phyloP scores from a whole-genome alignment of 176 grass and related monocot genomes.

The Hsuehochloa calcarea region DNA sequence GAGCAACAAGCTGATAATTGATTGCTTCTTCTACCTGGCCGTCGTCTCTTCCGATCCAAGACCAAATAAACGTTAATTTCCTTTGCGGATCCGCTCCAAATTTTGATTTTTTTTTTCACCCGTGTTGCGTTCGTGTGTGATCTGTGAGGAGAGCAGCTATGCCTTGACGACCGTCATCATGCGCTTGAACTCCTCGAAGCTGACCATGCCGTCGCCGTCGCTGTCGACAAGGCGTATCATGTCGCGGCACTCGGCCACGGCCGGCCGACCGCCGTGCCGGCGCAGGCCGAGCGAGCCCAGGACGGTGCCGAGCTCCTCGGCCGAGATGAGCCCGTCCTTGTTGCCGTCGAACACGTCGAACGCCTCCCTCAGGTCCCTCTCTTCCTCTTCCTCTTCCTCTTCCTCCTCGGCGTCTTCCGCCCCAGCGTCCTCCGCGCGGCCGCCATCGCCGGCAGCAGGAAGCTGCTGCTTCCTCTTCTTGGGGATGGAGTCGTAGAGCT shows the following conservation, averaged over 20 bases:
- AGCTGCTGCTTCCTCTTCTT: conserved; percentile 29
- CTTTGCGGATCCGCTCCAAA: conserved; percentile 29
- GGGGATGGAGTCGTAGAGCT: conserved; percentile 70
- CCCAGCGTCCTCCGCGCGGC: background rate
- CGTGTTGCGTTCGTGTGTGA: background rate
- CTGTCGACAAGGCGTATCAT: conserved; percentile 84
- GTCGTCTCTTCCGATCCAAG: conserved; percentile 3
- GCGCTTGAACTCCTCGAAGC: conserved; percentile 93
- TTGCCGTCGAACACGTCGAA: conserved; percentile 94
- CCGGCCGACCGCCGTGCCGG: conserved; percentile 38
- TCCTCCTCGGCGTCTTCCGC: background rate
- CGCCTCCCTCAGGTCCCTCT: conserved; percentile 78
- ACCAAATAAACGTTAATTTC: conserved; percentile 33
- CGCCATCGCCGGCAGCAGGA: background rate
- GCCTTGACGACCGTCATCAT: conserved; percentile 81
- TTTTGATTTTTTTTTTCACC: background rate
- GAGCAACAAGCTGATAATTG: conserved; percentile 35
- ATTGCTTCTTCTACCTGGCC: conserved; percentile 12
- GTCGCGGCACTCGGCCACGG: conserved; percentile 69
- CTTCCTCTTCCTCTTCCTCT: conserved; percentile 48
- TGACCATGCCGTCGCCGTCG: conserved; percentile 90
- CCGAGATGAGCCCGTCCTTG: conserved; percentile 82
- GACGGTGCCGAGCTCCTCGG: conserved; percentile 80
- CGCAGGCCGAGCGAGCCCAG: conserved; percentile 67
- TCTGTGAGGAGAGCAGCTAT: background rate